phyloP scores from a whole-genome alignment of 139 green algal genomes.

The Micractinium sp. region DNA sequence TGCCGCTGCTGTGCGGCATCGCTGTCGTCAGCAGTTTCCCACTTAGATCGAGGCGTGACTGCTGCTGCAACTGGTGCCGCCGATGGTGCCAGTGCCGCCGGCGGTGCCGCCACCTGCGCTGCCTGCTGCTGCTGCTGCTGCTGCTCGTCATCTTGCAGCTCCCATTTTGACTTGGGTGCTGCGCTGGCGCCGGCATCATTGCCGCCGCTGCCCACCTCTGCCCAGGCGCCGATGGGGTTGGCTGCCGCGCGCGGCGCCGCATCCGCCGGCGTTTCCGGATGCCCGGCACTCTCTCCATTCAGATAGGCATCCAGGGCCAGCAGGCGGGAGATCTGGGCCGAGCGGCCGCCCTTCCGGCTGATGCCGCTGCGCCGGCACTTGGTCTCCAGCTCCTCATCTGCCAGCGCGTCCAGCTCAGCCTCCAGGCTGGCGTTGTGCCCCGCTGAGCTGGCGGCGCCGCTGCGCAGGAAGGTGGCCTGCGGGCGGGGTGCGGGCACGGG shows the following conservation, averaged over 20 bases:
- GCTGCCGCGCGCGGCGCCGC: constrained; percentile 19
- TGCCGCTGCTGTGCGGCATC: neutral
- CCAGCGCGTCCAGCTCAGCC: constrained; percentile 64
- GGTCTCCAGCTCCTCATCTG: constrained; percentile 70
- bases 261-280: neutral
- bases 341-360: constrained; percentile 55
- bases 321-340: constrained; percentile 45
- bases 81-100: neutral
- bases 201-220: constrained; percentile 21
- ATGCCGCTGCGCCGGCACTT: constrained; percentile 70
- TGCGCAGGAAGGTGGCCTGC: constrained; percentile 72
- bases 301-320: constrained; percentile 65
- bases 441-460: neutral
- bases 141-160: neutral
- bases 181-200: neutral
- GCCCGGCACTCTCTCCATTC: constrained; percentile 32
- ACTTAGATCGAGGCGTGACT: neutral
- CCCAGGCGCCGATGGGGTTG: constrained; percentile 24
- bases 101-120: neutral
- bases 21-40: neutral
- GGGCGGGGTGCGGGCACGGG: neutral
- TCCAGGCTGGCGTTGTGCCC: constrained; percentile 36
- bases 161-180: constrained; percentile 22
- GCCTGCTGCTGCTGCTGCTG: neutral
- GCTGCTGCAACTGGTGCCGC: neutral